Evolutionary conservation across 148 eudicot genomes (phyloP).

Genomic region (Cornus controversa): DNA sequence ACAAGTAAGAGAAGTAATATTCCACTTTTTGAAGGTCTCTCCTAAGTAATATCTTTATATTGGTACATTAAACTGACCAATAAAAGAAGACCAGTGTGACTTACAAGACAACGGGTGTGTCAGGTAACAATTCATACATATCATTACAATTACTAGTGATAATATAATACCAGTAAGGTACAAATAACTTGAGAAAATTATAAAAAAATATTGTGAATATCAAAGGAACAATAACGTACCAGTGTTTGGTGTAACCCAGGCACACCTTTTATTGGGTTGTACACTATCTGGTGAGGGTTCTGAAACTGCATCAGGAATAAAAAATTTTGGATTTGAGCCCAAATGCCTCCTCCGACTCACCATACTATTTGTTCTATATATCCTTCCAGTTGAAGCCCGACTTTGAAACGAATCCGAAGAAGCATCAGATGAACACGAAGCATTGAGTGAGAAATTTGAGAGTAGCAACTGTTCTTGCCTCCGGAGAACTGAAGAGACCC

Average conservation of each 20-base stretch:
- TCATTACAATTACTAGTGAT: neutral
- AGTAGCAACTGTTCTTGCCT: slow-evolving; percentile 16
- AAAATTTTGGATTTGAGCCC: slow-evolving; percentile 19
- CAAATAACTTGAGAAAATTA: no score
- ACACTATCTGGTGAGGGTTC: slow-evolving; percentile 20
- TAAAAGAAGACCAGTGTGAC: no score
- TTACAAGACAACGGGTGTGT: neutral
- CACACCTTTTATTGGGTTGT: slow-evolving; percentile 28
- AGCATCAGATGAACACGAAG: slow-evolving; percentile 32
- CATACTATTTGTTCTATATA: slow-evolving; percentile 12
- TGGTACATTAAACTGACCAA: no score
- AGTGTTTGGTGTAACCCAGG: slow-evolving; percentile 30
- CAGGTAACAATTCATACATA: neutral
- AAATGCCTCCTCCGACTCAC: slow-evolving; percentile 19
- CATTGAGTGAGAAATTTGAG: slow-evolving; percentile 16
- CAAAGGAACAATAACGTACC: slow-evolving; percentile 14
- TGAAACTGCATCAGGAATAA: slow-evolving; percentile 12
- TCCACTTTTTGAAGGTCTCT: neutral
- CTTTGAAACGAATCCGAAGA: slow-evolving; percentile 30
- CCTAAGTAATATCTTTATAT: no score
- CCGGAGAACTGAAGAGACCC: slow-evolving; percentile 7
- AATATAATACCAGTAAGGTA: neutral
- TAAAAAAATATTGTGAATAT: neutral
- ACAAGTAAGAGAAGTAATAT: neutral
- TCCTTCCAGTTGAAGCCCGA: slow-evolving; percentile 25